phyloP scores from a whole-genome alignment of 768 basidiomycete genomes.

The Xanthoconium purpureum region DNA sequence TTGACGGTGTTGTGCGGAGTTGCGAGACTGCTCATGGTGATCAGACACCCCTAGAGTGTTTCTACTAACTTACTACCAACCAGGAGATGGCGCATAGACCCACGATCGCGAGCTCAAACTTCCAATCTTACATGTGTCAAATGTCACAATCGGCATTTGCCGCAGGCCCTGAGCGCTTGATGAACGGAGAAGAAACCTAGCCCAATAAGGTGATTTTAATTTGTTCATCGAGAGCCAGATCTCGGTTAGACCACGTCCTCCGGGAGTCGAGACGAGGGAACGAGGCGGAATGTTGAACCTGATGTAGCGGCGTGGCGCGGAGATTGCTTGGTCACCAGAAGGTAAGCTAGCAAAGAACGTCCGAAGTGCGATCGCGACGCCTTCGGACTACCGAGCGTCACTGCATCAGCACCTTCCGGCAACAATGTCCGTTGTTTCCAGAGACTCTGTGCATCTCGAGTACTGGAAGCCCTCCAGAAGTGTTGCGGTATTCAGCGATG shows the following conservation, averaged over 20 bases:
- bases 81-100: background rate
- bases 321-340: constrained; percentile 15
- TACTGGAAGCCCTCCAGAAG: background rate
- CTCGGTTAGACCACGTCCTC: background rate
- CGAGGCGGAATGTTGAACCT: background rate
- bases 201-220: background rate
- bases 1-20: background rate
- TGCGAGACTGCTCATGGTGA: background rate
- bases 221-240: background rate
- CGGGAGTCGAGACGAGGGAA: background rate
- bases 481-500: background rate
- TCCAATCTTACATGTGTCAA: background rate
- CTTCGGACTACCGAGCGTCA: constrained; percentile 12
- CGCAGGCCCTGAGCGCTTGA: background rate
- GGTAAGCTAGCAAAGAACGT: constrained; percentile 14
- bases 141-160: background rate
- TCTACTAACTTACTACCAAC: background rate
- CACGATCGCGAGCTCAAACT: background rate
- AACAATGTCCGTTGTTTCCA: background rate
- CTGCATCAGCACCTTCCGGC: background rate
- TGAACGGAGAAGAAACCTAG: background rate
- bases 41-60: background rate
- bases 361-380: constrained; percentile 15
- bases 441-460: background rate
- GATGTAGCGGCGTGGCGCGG: constrained; percentile 6